Percentiles rank a stretch among this genome's conserved stretches.
Conservation (phyloP, 2,329 filamentous ascomycete genomes). For the Geoglossum cookeanum region DNA sequence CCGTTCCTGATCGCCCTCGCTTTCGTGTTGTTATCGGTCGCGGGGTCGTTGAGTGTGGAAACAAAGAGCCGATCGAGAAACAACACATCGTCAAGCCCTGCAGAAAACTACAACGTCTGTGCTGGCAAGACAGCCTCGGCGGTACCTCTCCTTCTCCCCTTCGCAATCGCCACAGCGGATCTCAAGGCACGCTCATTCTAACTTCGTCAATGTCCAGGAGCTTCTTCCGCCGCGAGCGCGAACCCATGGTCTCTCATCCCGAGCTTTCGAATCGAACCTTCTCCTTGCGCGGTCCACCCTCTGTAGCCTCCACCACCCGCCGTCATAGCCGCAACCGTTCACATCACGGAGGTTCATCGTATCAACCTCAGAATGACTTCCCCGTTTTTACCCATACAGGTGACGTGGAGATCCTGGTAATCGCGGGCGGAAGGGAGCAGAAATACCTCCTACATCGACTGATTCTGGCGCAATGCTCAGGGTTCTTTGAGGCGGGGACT, state of each 20-base stretch:
- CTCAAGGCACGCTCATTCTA: background rate
- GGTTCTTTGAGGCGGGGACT: slow-evolving; percentile 79
- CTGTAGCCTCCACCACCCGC: slow-evolving; percentile 39
- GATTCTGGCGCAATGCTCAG: slow-evolving; percentile 75
- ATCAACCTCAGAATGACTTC: slow-evolving; percentile 63
- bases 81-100: background rate
- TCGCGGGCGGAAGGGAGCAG: slow-evolving; percentile 51
- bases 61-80: background rate
- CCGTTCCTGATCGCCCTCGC: background rate
- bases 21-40: background rate
- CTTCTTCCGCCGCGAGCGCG: background rate
- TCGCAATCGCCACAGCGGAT: background rate
- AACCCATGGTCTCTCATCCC: slow-evolving; percentile 23
- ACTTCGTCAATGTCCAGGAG: background rate
- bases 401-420: slow-evolving; percentile 77
- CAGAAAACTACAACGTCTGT: background rate
- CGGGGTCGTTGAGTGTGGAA: background rate
- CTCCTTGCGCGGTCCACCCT: slow-evolving; percentile 41
- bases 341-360: slow-evolving; percentile 52
- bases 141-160: background rate
- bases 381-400: slow-evolving; percentile 78
- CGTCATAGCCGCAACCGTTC: slow-evolving; percentile 61
- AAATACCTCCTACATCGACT: slow-evolving; percentile 75
- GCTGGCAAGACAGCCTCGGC: background rate
- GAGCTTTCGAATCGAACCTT: slow-evolving; percentile 32